phyloP scores from a whole-genome alignment of 2,329 filamentous ascomycete genomes.

The Endoconidiophora polonica region DNA sequence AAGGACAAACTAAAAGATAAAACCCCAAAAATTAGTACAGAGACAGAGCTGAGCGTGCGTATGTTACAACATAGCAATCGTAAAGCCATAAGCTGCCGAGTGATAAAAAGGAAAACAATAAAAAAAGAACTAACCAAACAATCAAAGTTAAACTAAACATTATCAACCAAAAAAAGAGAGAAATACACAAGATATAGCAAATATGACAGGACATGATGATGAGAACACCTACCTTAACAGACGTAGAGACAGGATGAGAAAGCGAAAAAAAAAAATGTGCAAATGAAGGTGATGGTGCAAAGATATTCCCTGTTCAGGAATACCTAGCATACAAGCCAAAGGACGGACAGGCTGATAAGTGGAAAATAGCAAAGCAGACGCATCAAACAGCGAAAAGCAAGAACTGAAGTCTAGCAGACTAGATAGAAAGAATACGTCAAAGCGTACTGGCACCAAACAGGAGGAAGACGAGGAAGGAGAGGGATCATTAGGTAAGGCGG shows the following conservation, averaged over 20 bases:
- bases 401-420: background rate
- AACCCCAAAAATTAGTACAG: no score
- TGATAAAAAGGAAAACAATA: no score
- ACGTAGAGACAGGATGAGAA: background rate
- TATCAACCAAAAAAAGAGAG: background rate
- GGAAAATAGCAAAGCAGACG: background rate
- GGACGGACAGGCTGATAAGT: background rate
- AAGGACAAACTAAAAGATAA: background rate
- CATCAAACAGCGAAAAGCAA: background rate
- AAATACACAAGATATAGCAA: background rate
- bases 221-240: no score
- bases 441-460: background rate
- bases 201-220: background rate
- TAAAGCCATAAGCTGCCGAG: no score
- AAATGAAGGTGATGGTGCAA: no score
- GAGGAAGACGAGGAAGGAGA: background rate
- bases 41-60: no score
- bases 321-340: no score
- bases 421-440: background rate
- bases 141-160: no score
- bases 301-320: no score
- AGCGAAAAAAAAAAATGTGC: no score
- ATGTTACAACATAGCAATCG: no score
- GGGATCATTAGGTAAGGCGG: background rate
- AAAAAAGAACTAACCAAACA: no score